Conservation (phyloP, 176 grass and related monocot genomes). For the Musa troglodytarum region DNA sequence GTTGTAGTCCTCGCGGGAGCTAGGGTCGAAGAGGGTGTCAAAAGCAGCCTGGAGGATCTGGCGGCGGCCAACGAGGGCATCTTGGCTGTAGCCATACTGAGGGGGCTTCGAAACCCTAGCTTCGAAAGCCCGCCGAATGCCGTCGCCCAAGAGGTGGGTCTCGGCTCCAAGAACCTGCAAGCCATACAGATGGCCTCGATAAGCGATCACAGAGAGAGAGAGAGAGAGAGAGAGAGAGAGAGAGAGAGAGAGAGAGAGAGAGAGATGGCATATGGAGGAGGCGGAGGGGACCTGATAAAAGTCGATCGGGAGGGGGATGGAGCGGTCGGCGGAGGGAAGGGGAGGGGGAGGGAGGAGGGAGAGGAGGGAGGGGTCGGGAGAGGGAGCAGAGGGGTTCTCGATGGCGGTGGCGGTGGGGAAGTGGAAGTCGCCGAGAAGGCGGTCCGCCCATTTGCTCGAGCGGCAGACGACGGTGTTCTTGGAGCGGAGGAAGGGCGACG, state of each 20-base stretch:
- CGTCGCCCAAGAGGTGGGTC: constrained; percentile 67
- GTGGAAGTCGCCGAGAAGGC: constrained; percentile 86
- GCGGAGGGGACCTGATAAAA: constrained; percentile 69
- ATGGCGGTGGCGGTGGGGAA: constrained; percentile 30
- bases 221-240: too few relatives aligned
- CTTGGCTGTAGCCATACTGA: constrained; percentile 59
- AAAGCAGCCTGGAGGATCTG: constrained; percentile 66
- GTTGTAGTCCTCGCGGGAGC: constrained; percentile 55
- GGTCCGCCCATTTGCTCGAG: constrained; percentile 84
- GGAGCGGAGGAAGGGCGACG: constrained; percentile 23
- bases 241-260: too few relatives aligned
- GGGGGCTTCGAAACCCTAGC: constrained; percentile 56
- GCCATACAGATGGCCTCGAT: not conserved
- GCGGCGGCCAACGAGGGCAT: constrained; percentile 55
- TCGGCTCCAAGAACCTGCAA: constrained; percentile 73
- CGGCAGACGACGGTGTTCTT: constrained; percentile 38
- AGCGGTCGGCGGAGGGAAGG: constrained; percentile 40
- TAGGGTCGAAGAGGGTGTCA: constrained; percentile 50
- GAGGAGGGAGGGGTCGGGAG: constrained; percentile 27
- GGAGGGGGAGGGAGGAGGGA: constrained; percentile 31
- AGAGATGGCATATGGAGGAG: not conserved
- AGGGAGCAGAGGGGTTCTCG: constrained; percentile 17
- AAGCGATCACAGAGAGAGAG: not conserved
- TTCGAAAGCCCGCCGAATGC: constrained; percentile 66
- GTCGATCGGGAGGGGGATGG: constrained; percentile 56